These are phyloP conservation scores for Zangia roseola DNA, from an alignment of 768 basidiomycete genomes.

Conservation along the genomic window DNA sequence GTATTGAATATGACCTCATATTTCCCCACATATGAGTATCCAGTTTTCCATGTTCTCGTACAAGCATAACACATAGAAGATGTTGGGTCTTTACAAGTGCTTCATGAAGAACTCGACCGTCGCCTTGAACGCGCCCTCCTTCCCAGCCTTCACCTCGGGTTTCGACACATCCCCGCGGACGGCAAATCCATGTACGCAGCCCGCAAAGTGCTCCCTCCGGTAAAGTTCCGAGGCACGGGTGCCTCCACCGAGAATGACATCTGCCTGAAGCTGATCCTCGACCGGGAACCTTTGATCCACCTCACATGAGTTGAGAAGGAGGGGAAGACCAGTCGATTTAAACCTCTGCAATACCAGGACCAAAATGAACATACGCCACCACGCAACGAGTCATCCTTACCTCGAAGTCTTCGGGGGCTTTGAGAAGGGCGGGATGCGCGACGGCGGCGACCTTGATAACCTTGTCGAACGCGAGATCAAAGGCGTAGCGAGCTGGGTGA, in stretches of 20 bases:
- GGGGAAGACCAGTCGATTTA: constrained; percentile 45
- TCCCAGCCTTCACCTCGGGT: constrained; percentile 55
- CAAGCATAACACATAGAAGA: not conserved
- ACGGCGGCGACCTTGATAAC: constrained; percentile 38
- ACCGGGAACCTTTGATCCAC: constrained; percentile 50
- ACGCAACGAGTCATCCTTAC: constrained; percentile 28
- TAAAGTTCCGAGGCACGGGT: constrained; percentile 45
- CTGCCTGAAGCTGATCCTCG: constrained; percentile 44
- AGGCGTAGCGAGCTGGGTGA: constrained; percentile 36
- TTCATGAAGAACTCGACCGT: constrained; percentile 54
- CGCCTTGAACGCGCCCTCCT: constrained; percentile 53
- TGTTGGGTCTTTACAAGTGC: constrained; percentile 21
- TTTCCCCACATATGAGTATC: not conserved
- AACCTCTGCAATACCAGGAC: constrained; percentile 48
- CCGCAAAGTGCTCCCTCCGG: constrained; percentile 25
- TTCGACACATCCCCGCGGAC: constrained; percentile 47
- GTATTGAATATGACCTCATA: not conserved
- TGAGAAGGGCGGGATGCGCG: constrained; percentile 47
- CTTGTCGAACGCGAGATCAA: constrained; percentile 45
- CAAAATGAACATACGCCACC: not conserved
- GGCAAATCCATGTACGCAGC: constrained; percentile 56
- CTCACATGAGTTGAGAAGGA: constrained; percentile 69
- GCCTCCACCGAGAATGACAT: constrained; percentile 47
- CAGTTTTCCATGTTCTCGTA: not conserved
- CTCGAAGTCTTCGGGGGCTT: constrained; percentile 51